A percentile compares a stretch with the other conserved stretches of the same genome.
These are phyloP conservation scores for Sequoiadendron giganteum DNA, from an alignment of 75 land plant genomes.

Conservation along the genomic window DNA sequence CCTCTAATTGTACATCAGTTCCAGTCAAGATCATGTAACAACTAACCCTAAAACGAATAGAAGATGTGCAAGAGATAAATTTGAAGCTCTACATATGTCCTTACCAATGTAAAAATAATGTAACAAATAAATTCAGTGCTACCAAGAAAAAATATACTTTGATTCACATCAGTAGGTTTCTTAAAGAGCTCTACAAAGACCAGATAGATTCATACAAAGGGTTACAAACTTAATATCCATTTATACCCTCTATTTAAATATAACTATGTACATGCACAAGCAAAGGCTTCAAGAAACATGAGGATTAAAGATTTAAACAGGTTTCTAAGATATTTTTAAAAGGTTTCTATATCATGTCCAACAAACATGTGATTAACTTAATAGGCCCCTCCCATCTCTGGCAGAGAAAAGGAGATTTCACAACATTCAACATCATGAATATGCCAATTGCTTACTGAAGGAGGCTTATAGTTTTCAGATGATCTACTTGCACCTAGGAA, in stretches of 20 bases:
- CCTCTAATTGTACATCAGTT: not conserved
- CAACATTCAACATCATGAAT: too few species aligned
- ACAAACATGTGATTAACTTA: not conserved
- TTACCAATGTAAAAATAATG: not conserved
- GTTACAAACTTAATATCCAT: not conserved
- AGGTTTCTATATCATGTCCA: not conserved
- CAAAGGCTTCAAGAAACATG: not conserved
- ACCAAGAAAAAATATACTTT: not conserved
- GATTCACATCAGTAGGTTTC: not conserved
- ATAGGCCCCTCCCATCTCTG: too few species aligned
- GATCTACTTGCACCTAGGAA: not conserved
- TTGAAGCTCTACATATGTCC: not conserved
- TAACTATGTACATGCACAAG: not conserved
- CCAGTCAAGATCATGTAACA: not conserved
- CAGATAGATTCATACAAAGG: not conserved
- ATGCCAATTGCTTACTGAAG: not conserved
- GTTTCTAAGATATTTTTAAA: not conserved
- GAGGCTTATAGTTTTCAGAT: not conserved
- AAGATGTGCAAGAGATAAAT: not conserved
- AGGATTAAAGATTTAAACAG: not conserved
- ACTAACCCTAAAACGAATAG: not conserved
- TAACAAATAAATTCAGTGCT: not conserved
- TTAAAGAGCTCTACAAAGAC: not conserved
- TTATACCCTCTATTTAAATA: not conserved
- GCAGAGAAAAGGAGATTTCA: too few species aligned